Evolutionary conservation across 2,329 filamentous ascomycete genomes (phyloP).

Genomic region (Colletotrichum cordylinicola): DNA sequence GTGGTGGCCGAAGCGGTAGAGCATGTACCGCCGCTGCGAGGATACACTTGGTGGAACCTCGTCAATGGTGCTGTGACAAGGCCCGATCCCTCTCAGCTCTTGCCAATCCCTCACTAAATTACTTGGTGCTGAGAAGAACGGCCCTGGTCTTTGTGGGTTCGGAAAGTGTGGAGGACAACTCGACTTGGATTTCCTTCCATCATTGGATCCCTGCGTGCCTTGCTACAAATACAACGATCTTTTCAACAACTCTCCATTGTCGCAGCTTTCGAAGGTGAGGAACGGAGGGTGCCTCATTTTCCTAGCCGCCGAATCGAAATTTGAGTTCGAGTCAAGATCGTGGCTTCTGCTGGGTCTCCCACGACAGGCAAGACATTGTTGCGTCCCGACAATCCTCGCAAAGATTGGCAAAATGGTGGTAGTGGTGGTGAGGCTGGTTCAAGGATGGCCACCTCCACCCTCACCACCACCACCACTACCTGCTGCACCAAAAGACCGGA

Average conservation of each 20-base stretch:
- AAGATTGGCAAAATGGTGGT: neutral
- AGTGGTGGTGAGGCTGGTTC: neutral
- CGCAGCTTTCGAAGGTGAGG: neutral
- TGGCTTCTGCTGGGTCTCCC: neutral
- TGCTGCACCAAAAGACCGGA: neutral
- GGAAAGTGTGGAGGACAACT: neutral
- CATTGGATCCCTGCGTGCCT: neutral
- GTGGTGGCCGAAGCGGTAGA: accelerated
- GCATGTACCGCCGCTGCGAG: neutral
- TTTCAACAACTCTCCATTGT: neutral
- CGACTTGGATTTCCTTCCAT: neutral
- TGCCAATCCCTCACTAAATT: neutral
- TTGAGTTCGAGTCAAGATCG: neutral
- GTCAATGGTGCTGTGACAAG: slow-evolving; percentile 3
- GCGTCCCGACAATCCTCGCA: neutral
- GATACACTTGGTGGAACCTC: neutral
- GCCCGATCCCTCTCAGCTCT: slow-evolving; percentile 17
- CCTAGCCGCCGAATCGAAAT: neutral
- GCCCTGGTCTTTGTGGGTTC: neutral
- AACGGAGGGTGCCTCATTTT: neutral
- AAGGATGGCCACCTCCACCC: neutral
- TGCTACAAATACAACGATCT: neutral
- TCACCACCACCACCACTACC: neutral
- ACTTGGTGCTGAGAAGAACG: neutral
- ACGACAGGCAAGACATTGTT: neutral